These are phyloP conservation scores for Naganishia sp. DNA, from an alignment of 1,284 basidiomycete genomes.

Conservation along the genomic window DNA sequence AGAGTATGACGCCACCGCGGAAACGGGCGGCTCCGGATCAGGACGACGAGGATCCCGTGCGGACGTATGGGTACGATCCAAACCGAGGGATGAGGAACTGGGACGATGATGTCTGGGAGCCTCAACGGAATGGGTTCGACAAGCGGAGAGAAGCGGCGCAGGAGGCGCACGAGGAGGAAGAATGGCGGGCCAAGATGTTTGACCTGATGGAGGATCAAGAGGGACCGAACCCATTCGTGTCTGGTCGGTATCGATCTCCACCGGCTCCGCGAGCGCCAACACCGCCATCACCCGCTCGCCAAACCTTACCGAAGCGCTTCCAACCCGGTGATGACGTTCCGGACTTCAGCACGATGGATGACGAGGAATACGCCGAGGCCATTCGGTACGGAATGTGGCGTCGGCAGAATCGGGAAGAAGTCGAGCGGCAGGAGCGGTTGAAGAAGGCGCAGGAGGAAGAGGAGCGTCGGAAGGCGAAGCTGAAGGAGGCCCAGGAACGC, in stretches of 20 bases:
- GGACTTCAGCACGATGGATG: slow-evolving; percentile 28
- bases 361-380: slow-evolving; percentile 35
- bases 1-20: slow-evolving; percentile 34
- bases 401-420: slow-evolving; percentile 31
- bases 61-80: slow-evolving; percentile 15
- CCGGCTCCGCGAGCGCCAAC: slow-evolving; percentile 12
- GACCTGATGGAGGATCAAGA: slow-evolving; percentile 34
- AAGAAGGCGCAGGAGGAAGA: slow-evolving; percentile 30
- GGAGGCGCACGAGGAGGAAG: slow-evolving; percentile 8
- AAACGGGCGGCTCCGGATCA: slow-evolving; percentile 13
- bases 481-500: slow-evolving; percentile 10
- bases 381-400: slow-evolving; percentile 35
- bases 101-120: slow-evolving; percentile 28
- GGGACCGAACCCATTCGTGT: slow-evolving; percentile 29
- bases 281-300: background rate
- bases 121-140: slow-evolving; percentile 8
- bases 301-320: slow-evolving; percentile 25
- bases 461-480: slow-evolving; percentile 18
- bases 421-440: slow-evolving; percentile 28
- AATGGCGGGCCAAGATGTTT: slow-evolving; percentile 32
- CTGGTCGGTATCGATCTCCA: slow-evolving; percentile 32
- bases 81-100: background rate
- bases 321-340: slow-evolving; percentile 2
- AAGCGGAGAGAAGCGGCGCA: background rate
- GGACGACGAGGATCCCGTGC: slow-evolving; percentile 3